Evolutionary conservation across 139 green algal species (phyloP).

Genomic region (Chlamydomonas schloesseri): DNA sequence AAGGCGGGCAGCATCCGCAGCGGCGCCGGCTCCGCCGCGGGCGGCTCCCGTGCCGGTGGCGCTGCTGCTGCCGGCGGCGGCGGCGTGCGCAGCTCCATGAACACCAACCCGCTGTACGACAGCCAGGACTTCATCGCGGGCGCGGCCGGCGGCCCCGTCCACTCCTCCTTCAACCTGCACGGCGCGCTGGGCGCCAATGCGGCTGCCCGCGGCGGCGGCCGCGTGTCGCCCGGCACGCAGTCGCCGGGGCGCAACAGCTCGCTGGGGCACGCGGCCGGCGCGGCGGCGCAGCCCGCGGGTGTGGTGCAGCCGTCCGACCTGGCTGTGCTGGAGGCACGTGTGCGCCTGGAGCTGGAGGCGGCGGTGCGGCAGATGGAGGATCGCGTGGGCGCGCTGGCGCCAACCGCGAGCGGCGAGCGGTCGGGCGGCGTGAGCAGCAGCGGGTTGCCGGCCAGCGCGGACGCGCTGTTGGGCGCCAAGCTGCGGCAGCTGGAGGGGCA

Average conservation of each 20-base stretch:
- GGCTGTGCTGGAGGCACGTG: conserved; percentile 18
- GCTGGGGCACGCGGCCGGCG: too few relatives aligned
- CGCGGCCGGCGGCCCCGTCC: not conserved
- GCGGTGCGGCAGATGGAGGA: conserved; percentile 19
- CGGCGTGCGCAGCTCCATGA: not conserved
- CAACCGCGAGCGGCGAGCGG: not conserved
- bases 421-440: not conserved
- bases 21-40: not conserved
- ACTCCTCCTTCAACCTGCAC: conserved; percentile 15
- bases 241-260: not conserved
- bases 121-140: conserved; percentile 7
- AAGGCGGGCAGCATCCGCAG: not conserved
- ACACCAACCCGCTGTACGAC: conserved; percentile 55
- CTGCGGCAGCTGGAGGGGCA: conserved; percentile 42
- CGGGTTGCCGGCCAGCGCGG: conserved; percentile 2
- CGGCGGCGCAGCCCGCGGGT: not conserved
- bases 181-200: not conserved
- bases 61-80: too few relatives aligned
- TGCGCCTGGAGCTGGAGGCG: conserved; percentile 30
- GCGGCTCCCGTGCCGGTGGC: too few relatives aligned
- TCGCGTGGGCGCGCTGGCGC: not conserved
- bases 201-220: not conserved
- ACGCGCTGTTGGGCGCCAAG: conserved; percentile 23
- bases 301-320: not conserved
- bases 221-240: not conserved